Evolutionary conservation across 1,284 basidiomycete species (phyloP).

Genomic region (Naganishia sp.): DNA sequence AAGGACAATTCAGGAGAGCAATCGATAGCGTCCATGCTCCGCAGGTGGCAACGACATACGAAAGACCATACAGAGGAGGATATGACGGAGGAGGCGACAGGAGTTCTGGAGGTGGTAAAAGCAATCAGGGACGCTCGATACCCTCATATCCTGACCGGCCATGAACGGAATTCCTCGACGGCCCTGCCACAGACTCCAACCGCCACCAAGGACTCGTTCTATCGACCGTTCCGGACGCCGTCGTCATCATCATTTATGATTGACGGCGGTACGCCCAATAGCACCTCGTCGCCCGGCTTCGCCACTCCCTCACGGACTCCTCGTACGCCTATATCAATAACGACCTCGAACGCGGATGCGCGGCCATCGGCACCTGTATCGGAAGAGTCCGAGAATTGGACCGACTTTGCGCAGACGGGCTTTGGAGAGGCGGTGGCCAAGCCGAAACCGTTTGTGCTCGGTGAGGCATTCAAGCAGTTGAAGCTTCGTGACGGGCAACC

Average conservation of each 20-base stretch:
- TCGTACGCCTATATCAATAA: too few relatives aligned
- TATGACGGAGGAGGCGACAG: not conserved
- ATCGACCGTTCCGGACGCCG: constrained; percentile 24
- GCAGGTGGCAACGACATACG: not conserved
- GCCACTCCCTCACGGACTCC: not conserved
- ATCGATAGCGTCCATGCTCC: too few relatives aligned
- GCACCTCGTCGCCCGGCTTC: not conserved
- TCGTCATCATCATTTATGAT: constrained; percentile 23
- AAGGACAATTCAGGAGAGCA: not conserved
- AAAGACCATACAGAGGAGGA: not conserved
- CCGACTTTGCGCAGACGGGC: constrained; percentile 22
- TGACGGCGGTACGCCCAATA: constrained; percentile 1
- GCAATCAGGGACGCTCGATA: constrained; percentile 9
- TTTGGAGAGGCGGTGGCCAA: not conserved
- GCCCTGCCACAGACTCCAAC: constrained; percentile 9
- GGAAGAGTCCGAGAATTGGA: constrained; percentile 6
- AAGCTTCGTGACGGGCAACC: not conserved
- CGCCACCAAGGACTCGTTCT: not conserved
- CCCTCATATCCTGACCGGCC: not conserved
- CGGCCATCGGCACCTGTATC: not conserved
- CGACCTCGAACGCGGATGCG: not conserved
- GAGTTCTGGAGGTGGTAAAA: not conserved
- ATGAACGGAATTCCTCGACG: not conserved
- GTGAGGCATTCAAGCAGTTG: constrained; percentile 19
- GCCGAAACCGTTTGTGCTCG: constrained; percentile 18